Conservation (phyloP, 2,329 filamentous ascomycete species). For the Monosporascus sp. region DNA sequence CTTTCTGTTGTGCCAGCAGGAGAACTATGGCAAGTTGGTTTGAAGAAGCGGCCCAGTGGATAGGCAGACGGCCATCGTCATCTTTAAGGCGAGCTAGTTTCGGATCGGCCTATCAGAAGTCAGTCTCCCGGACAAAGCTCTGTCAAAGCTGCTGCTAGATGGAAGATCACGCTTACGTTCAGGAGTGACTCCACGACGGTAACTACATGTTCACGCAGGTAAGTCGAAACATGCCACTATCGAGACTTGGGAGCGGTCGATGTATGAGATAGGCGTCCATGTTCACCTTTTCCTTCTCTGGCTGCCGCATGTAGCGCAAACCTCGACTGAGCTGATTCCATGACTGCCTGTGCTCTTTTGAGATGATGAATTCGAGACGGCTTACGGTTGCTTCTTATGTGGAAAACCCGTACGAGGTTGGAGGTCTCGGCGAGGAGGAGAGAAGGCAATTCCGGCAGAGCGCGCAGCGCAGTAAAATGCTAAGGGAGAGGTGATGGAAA, state of each 20-base stretch:
- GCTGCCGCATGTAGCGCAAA: conserved; percentile 83
- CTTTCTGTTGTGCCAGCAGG: conserved; percentile 61
- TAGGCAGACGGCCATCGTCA: conserved; percentile 79
- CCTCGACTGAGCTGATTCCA: conserved; percentile 36
- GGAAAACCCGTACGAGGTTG: too few species aligned
- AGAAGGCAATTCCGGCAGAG: neutral
- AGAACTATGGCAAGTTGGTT: conserved; percentile 72
- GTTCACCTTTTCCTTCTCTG: conserved; percentile 74
- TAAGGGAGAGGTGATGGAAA: neutral
- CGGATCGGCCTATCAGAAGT: conserved; percentile 59
- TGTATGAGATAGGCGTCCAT: neutral
- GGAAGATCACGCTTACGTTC: conserved; percentile 41
- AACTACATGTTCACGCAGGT: conserved; percentile 38
- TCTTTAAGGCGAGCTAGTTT: conserved; percentile 69
- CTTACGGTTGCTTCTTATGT: neutral
- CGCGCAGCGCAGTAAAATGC: neutral
- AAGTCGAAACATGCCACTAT: neutral
- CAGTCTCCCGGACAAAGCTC: conserved; percentile 19
- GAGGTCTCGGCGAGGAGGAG: neutral
- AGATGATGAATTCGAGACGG: neutral
- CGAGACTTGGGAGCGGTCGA: too few species aligned
- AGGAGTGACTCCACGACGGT: conserved; percentile 69
- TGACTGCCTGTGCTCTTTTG: neutral
- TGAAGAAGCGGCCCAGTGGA: conserved; percentile 91
- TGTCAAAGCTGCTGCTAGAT: neutral